These are phyloP conservation scores for Naegleria lovaniensis DNA, from an alignment of 208 protist species.

Conservation along the genomic window DNA sequence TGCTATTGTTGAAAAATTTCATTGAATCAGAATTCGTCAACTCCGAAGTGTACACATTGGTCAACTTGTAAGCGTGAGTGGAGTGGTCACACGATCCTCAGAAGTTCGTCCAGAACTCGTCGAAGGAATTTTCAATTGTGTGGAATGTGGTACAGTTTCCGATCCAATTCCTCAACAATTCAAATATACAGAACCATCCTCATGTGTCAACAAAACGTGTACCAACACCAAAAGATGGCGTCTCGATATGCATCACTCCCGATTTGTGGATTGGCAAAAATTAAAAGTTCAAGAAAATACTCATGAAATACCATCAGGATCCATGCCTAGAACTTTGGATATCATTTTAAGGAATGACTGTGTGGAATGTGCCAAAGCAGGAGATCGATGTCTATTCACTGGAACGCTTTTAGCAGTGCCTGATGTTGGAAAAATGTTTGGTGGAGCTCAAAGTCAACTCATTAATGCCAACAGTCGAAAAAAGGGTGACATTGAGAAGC, in stretches of 20 bases:
- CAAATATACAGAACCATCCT: constrained; percentile 91
- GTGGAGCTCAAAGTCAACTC: constrained; percentile 73
- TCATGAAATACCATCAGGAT: constrained; percentile 86
- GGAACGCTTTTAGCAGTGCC: constrained; percentile 96
- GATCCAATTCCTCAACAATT: constrained; percentile 91
- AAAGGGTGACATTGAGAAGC: constrained; percentile 28
- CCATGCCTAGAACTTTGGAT: constrained; percentile 92
- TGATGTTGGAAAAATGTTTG: constrained; percentile 85
- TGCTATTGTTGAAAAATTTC: no score
- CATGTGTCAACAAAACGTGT: constrained; percentile 76
- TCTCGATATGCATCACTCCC: constrained; percentile 61
- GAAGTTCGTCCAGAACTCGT: constrained; percentile 97
- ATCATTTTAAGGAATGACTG: constrained; percentile 92
- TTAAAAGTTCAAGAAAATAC: constrained; percentile 90
- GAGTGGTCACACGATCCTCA: constrained; percentile 96
- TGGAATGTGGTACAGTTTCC: constrained; percentile 82
- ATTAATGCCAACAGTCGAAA: constrained; percentile 34
- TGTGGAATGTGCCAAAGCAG: constrained; percentile 96
- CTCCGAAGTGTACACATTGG: constrained; percentile 60
- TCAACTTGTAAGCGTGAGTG: constrained; percentile 82
- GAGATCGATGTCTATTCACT: constrained; percentile 89
- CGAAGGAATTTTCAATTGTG: constrained; percentile 89
- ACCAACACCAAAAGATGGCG: constrained; percentile 79
- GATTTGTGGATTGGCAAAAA: constrained; percentile 98
- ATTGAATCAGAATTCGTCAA: constrained; percentile 1